Evolutionary conservation across 2,329 filamentous ascomycete genomes (phyloP), one percentile per base, ranked within the genome.

Genomic region (Ascomycota sp.): DNA sequence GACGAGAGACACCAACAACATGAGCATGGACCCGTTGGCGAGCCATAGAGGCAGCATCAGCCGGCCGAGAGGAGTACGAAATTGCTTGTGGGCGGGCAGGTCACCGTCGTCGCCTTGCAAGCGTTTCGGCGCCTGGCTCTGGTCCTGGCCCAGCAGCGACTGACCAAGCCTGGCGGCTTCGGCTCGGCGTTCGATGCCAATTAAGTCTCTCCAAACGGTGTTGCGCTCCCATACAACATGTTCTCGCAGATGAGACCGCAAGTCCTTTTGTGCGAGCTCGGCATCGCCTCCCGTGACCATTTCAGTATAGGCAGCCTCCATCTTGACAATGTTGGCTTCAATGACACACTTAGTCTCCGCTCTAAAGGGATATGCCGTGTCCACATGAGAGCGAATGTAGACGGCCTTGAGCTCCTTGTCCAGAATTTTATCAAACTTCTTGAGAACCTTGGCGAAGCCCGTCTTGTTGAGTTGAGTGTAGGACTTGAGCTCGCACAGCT

Each of bases 161-260:
- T 78, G 72, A 16, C 89, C 89, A 41, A 98, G 66, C 44, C 86
- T 89, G 7, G 86, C 86, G 7, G 89, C 91, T 55, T 95, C 86
- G 1, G 82, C 82, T 49, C 92, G 84, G 16, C 89, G 69, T 58
- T 98, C 91, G 44, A 98, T 86, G 35, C 86, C 89, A 50, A 98
- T 98, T 71, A 98, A 89, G 46, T 98, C 89, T 56, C 91, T 67
- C 89, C 89, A 98, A 12, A 98, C 89, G 0, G 89, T 98, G 50
- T 98, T 98, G 37, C 89, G 71, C 53, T 98, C 91, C 91, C 89
- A 98, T 0, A 95, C 86, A 13, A 98, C 84, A 52, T 98, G 89
- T 55, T 98, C 91, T 37, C 89, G 67, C 24, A 98, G 66, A 48
- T 98, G 84, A 25, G 92, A 70, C 35, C 89, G 71, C 37, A 98